Base-by-base conservation (phyloP, 768 basidiomycete species). In the Tremella fuciformis region DNA sequence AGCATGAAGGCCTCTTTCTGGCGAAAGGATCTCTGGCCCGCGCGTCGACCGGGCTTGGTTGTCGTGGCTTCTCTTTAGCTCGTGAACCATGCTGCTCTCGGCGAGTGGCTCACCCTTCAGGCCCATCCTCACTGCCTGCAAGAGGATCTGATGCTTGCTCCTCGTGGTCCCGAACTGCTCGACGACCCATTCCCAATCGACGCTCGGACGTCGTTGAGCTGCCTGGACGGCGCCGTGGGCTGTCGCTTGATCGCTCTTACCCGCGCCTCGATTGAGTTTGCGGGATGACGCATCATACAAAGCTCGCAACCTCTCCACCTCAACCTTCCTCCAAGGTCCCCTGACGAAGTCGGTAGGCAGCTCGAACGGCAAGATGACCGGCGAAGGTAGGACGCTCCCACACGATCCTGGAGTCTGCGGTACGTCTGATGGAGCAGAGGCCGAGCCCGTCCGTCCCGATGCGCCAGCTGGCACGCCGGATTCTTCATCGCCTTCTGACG, bases 91-190 rank as follows among this genome's bases (percentile, higher is more conserved):
- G 16, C 8, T 4, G 42, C n/a, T 6, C 6, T 8, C 6, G 21
- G 19, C n/a, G 13, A 15, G 42, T 38, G 13, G 55, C 66, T 63
- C 55, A 71, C 69, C 56, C 52, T 62, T 67, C 46, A 70, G 49
- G 19, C 71, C 71, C 21, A 69, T 51, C 37, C 69, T 59, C 13
- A 68, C 66, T 13, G 69, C 71, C 47, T 70, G 63, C 48, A 68
- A 62, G 49, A 66, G 46, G 16, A 73, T 63, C 56, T 73, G 71
- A 47, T 68, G 66, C 47, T 65, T 59, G 26, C 51, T 66, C 54
- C 71, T 58, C 13, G 57, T 62, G 15, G 44, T 52, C 11, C 67
- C 71, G 39, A 73, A 70, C 21, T 55, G 40, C n/a, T 62, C 55
- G 3, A 51, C 52, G 2, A 73, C 63, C 52, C 52, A 62, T 7